A percentile compares a stretch with the other conserved stretches of the same genome.
Evolutionary conservation across 1,284 basidiomycete species (phyloP).

Genomic region (Naganishia cerealis): DNA sequence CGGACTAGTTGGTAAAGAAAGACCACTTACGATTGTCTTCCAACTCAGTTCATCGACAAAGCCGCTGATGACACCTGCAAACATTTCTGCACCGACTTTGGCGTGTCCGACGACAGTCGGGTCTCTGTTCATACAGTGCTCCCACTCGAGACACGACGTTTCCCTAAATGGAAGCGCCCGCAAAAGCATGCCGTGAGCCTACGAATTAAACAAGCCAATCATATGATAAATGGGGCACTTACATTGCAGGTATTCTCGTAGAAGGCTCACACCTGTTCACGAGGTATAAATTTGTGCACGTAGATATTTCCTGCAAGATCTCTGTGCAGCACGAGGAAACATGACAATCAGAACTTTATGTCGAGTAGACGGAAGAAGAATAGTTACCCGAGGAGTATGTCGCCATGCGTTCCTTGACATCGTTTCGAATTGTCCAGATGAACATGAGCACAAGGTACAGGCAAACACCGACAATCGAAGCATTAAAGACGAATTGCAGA

Average conservation of each 20-base stretch:
- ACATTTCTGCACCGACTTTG: conserved; percentile 85
- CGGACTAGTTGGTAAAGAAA: not conserved
- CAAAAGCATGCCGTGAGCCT: not conserved
- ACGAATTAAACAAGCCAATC: not conserved
- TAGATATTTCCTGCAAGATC: conserved; percentile 82
- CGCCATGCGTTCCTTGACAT: conserved; percentile 82
- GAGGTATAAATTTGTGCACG: conserved; percentile 75
- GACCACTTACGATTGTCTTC: conserved; percentile 78
- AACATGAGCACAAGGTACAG: conserved; percentile 82
- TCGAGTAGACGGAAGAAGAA: conserved; percentile 7
- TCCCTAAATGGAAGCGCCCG: conserved; percentile 49
- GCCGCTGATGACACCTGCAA: conserved; percentile 91
- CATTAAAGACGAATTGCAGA: conserved; percentile 90
- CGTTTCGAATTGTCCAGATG: conserved; percentile 82
- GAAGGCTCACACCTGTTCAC: conserved; percentile 72
- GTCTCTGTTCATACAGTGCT: conserved; percentile 93
- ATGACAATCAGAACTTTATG: conserved; percentile 33
- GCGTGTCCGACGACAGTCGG: conserved; percentile 84
- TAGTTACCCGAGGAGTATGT: conserved; percentile 81
- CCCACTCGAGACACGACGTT: conserved; percentile 80
- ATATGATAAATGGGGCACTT: conserved; percentile 29
- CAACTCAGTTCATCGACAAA: conserved; percentile 96
- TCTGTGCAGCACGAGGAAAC: conserved; percentile 57
- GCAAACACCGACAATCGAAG: conserved; percentile 78
- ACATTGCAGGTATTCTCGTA: conserved; percentile 76